Evolutionary conservation across 2,329 filamentous ascomycete species (phyloP).

Genomic region (Aspergillus awamori): DNA sequence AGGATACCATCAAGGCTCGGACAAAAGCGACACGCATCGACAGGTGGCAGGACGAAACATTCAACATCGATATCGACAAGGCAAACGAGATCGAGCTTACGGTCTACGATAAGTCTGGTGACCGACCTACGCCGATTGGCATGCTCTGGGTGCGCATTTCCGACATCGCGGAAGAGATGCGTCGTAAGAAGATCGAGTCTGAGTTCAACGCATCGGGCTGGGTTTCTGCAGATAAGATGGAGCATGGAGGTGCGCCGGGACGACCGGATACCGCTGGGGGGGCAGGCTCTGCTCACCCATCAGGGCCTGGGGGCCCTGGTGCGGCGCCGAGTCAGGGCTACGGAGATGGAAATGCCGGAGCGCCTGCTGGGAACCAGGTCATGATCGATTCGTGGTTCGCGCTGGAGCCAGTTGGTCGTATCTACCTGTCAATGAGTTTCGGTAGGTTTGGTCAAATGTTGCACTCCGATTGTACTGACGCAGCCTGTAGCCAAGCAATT

Average conservation of each 20-base stretch:
- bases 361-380: constrained; percentile 37
- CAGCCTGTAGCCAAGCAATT: constrained; percentile 70
- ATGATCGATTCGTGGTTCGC: constrained; percentile 94
- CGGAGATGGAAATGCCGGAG: constrained; percentile 35
- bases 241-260: constrained; percentile 55
- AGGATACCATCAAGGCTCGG: constrained; percentile 86
- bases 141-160: constrained; percentile 96
- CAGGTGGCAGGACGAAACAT: constrained; percentile 87
- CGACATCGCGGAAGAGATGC: constrained; percentile 96
- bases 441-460: constrained; percentile 39
- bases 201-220: constrained; percentile 94
- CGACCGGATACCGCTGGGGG: constrained; percentile 60
- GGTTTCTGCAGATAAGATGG: constrained; percentile 97
- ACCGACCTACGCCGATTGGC: constrained; percentile 88
- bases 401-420: constrained; percentile 87
- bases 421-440: constrained; percentile 89
- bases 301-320: constrained; percentile 28
- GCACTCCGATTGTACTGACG: constrained; percentile 23
- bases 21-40: constrained; percentile 85
- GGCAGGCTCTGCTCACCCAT: constrained; percentile 37
- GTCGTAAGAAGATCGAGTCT: constrained; percentile 93
- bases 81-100: constrained; percentile 98
- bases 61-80: constrained; percentile 94
- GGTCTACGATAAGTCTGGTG: constrained; percentile 92
- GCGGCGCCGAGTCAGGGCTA: constrained; percentile 31